phyloP scores from a whole-genome alignment of 2,329 filamentous ascomycete species.

The Paecilomyces sp. region DNA sequence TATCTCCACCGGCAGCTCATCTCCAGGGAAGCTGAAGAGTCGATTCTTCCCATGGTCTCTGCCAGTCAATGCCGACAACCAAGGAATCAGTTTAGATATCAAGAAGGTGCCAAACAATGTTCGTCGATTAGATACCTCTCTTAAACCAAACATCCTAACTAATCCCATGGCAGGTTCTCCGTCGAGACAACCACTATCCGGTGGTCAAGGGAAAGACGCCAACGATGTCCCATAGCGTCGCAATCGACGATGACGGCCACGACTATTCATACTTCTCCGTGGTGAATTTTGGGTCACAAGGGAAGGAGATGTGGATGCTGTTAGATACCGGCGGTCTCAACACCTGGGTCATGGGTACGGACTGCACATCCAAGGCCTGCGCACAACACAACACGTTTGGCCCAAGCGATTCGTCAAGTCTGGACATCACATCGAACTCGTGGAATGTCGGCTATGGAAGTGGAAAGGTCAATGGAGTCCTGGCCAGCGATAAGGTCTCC shows the following conservation, averaged over 20 bases:
- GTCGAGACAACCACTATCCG: conserved; percentile 43
- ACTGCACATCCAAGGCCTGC: conserved; percentile 63
- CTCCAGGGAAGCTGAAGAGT: conserved; percentile 13
- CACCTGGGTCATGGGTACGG: conserved; percentile 74
- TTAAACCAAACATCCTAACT: not conserved
- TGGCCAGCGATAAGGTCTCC: conserved; percentile 59
- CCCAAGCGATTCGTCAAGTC: conserved; percentile 55
- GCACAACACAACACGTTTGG: conserved; percentile 64
- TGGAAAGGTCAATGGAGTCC: conserved; percentile 61
- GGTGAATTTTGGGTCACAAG: conserved; percentile 43
- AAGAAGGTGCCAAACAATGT: conserved; percentile 24
- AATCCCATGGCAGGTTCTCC: conserved; percentile 19
- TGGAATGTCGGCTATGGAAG: conserved; percentile 72
- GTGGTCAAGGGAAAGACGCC: conserved; percentile 36
- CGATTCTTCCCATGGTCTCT: conserved; percentile 28
- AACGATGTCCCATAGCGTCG: conserved; percentile 39
- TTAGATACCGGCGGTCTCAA: conserved; percentile 54
- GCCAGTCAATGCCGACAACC: conserved; percentile 12
- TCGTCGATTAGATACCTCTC: not conserved
- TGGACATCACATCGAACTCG: conserved; percentile 44
- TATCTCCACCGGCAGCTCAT: conserved; percentile 9
- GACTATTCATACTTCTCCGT: conserved; percentile 50
- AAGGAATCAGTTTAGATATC: conserved; percentile 22
- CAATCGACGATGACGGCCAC: conserved; percentile 47
- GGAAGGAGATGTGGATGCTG: conserved; percentile 46